Evolutionary conservation across 2,329 filamentous ascomycete species (phyloP).

Genomic region (Colletotrichum sp.): DNA sequence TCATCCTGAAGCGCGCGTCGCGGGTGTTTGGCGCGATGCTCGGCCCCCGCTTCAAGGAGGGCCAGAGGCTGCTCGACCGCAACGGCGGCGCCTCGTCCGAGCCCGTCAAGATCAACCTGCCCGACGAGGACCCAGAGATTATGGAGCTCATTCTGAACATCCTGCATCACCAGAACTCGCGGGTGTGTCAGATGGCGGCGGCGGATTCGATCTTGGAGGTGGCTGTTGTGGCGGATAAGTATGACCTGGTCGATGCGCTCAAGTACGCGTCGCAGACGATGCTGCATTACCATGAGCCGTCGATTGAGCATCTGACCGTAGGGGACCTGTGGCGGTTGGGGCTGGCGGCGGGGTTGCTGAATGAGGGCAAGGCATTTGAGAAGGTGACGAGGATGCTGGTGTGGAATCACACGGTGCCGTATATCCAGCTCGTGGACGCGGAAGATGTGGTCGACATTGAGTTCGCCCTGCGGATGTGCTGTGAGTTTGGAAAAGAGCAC

Average conservation of each 20-base stretch:
- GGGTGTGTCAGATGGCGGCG: conserved; percentile 28
- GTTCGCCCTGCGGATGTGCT: conserved; percentile 19
- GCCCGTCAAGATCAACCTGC: conserved; percentile 28
- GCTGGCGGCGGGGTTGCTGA: conserved; percentile 16
- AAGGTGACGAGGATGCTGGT: conserved; percentile 15
- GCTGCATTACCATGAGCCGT: conserved; percentile 17
- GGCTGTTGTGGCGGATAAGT: conserved; percentile 31
- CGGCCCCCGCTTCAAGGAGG: conserved; percentile 25
- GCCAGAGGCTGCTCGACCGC: conserved; percentile 18
- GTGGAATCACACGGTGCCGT: conserved; percentile 18
- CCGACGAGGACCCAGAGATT: conserved; percentile 33
- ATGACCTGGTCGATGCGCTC: conserved; percentile 21
- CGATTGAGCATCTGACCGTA: conserved; percentile 15
- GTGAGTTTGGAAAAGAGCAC: background rate
- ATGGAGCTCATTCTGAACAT: conserved; percentile 36
- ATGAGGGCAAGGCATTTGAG: conserved; percentile 13
- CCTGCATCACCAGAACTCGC: conserved; percentile 29
- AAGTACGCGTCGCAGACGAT: conserved; percentile 17
- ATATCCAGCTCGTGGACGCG: conserved; percentile 15
- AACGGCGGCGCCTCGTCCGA: background rate
- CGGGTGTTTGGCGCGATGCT: conserved; percentile 31
- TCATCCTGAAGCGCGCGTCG: conserved; percentile 29
- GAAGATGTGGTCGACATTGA: conserved; percentile 17
- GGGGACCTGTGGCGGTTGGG: conserved; percentile 16
- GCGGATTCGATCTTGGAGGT: conserved; percentile 32